Conservation (phyloP, 2,329 filamentous ascomycete species). For the Didymella pomorum region DNA sequence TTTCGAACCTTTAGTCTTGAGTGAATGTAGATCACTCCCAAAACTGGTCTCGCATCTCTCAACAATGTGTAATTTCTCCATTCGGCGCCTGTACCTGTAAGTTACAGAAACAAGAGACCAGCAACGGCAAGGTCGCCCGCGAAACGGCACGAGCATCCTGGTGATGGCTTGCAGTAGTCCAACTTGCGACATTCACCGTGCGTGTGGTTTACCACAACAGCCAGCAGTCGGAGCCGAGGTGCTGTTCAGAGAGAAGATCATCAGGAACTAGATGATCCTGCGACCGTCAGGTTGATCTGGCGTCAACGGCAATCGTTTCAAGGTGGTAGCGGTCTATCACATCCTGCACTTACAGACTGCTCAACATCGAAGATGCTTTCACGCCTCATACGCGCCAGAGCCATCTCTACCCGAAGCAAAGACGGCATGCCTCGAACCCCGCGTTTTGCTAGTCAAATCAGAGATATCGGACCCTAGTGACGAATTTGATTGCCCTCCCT, state of each 20-base stretch:
- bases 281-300: not conserved
- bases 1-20: conserved; percentile 13
- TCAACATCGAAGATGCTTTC: not conserved
- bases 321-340: not conserved
- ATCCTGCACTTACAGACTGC: not conserved
- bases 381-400: conserved; percentile 7
- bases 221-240: conserved; percentile 6
- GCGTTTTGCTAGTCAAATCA: conserved; percentile 22
- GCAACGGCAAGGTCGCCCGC: conserved; percentile 15
- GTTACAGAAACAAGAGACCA: not conserved
- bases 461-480: conserved; percentile 3
- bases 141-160: conserved; percentile 14
- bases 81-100: not conserved
- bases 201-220: not conserved
- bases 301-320: not conserved
- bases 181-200: conserved; percentile 5
- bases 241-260: conserved; percentile 1
- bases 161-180: conserved; percentile 27
- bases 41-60: conserved; percentile 12
- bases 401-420: conserved; percentile 9
- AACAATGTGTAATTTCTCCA: conserved; percentile 14
- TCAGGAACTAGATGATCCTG: not conserved
- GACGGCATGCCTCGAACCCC: conserved; percentile 21
- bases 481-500: not conserved
- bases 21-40: conserved; percentile 23